Evolutionary conservation across 225 moss, liverwort and hornwort species (phyloP), one percentile per base, ranked within the genome.

Genomic region (Asterella californica): DNA sequence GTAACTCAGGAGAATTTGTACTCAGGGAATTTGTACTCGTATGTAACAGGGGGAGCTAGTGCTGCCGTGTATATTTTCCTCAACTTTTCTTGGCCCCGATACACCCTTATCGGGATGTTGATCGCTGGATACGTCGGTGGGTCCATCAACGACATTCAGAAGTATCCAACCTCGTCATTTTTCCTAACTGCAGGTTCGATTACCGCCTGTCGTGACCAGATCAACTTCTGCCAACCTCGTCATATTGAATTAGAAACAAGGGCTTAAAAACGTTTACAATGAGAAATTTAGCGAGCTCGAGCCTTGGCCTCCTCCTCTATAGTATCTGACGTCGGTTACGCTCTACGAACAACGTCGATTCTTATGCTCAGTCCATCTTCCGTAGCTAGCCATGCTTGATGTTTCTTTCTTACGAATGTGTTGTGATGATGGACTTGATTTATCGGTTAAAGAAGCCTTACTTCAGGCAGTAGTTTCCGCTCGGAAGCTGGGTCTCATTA

Each of bases 31-130:
- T n/a, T n/a, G n/a, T n/a, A 22, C 42, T 15, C 38, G 12, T 15
- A 37, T 77, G 27, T 62, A 36, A 64, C 77, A 77, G 77, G 77
- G 19, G 77, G 77, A 61, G 62, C 38, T 25, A 45, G 42, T 48
- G 27, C n/a, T 36, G 37, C 38, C 37, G 77, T 77, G 61, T 63
- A 77, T 77, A 77, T 64, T 77, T 6, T 77, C n/a, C 2, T 77
- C 10, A 77, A 77, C n/a, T 77, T 77, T 37, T 77, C 61, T 25
- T 77, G 77, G 77, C 77, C 63, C n/a, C 77, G 77, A n/a, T 77
- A 77, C 24, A 38, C 77, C n/a, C 61, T 77, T 14, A 25, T 77
- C 30, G 77, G 77, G 22, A 64, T 77, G 42, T 64, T 77, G 63
- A 62, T 77, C 34, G 77, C 77, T 27, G 63, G 62, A 10, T 77